Evolutionary conservation across 192 early-diverging fungal genomes (phyloP), one percentile per base, ranked within the genome.

Genomic region (Coemansia sp.): DNA sequence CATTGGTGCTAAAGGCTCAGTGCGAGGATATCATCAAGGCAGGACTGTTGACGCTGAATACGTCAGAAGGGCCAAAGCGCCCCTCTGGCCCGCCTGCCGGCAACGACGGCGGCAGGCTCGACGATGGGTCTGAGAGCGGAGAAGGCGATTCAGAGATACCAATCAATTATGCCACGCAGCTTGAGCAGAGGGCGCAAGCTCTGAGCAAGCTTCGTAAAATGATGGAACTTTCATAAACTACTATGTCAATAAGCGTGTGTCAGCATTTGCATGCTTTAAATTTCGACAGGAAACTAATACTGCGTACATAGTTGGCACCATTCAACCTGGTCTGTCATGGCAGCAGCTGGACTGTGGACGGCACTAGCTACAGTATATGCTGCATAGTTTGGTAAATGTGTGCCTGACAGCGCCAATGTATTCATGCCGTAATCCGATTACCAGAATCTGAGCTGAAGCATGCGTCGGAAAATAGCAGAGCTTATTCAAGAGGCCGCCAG

Each of bases 11-110:
- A 40, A 94, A 93, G 74, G 51, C 37, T 7, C 41, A 60, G 45
- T 82, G 77, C 63, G 86, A 89, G 57, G 51, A 43, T 31, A 39
- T 77, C 20, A 88, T 90, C 64, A 71, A 79, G 47, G 14, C 62
- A 9, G 82, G 83, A 4, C 69, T 89, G 57, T 59, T 45, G 51
- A 6, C 29, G 17, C 14, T 27, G 12, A 27, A 53, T 17, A 29
- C 60, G 25, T 40, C 1, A 7, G 25, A 22, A 20, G 10, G 6
- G 27, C 29, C 51, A 53, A 53, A 15, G 4, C 51, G 22, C 29
- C 29, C 27, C 7, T n/a, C 29, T 6, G 51, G 1, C 25, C 12
- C 27, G 29, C 12, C 14, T 4, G 47, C 3, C 24, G 24, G n/a
- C 47, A 49, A 27, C 11, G 22, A 4, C 14, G 4, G 7, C 47